Evolutionary conservation across 441 rosid species (phyloP).

Genomic region (Jatropha podagrica): DNA sequence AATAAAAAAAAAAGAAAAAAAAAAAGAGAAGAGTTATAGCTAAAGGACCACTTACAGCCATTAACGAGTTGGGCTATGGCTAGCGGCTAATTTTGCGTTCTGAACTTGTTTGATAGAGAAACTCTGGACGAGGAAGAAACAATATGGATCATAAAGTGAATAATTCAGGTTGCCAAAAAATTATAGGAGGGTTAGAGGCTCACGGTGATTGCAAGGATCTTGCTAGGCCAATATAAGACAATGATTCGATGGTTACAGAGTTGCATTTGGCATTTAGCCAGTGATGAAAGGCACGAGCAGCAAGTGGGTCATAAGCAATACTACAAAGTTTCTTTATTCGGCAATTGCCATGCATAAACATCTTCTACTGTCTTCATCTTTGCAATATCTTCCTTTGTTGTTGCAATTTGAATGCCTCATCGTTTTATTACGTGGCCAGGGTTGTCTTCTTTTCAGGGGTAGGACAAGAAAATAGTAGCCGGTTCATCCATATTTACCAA

Average conservation of each 20-base stretch:
- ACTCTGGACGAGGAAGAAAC: background rate
- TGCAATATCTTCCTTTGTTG: background rate
- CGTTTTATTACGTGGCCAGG: background rate
- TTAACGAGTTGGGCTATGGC: background rate
- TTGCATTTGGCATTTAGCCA: background rate
- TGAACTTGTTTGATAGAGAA: background rate
- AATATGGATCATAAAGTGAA: background rate
- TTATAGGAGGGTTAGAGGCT: background rate
- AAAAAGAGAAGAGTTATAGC: background rate
- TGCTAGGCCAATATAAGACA: slow-evolving; percentile 3
- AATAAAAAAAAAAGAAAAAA: background rate
- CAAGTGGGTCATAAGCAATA: background rate
- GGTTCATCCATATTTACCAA: too few species aligned
- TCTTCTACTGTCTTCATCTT: background rate
- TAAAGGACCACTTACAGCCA: slow-evolving; percentile 19
- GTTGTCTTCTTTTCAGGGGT: too few species aligned
- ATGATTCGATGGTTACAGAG: slow-evolving; percentile 26
- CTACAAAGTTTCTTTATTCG: background rate
- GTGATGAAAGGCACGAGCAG: background rate
- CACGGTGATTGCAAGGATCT: slow-evolving; percentile 29
- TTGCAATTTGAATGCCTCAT: background rate
- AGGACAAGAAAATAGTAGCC: too few species aligned
- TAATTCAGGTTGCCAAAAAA: background rate
- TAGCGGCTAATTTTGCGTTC: background rate
- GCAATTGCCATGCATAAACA: background rate